These are phyloP conservation scores for Zelopaecilomyces penicillatus DNA, from an alignment of 2,329 filamentous ascomycete genomes.

Conservation along the genomic window DNA sequence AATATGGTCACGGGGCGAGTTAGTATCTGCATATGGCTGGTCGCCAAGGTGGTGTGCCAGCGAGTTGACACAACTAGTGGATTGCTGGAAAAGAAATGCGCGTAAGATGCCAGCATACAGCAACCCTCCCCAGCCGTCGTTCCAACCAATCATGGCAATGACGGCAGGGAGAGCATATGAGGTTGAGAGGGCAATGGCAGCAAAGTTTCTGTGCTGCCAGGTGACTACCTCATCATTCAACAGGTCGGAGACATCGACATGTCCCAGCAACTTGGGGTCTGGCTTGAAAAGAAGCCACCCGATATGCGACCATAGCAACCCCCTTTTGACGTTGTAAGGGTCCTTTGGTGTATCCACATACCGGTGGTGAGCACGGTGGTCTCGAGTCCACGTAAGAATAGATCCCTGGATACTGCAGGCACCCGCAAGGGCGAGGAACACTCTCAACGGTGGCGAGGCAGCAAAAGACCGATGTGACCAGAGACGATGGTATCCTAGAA, in stretches of 20 bases:
- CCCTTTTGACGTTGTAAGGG: constrained; percentile 74
- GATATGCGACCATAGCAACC: constrained; percentile 59
- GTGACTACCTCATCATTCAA: constrained; percentile 71
- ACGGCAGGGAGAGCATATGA: constrained; percentile 61
- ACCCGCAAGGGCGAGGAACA: constrained; percentile 66
- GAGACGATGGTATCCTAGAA: constrained; percentile 44
- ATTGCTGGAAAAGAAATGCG: constrained; percentile 75
- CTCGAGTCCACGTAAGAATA: constrained; percentile 71
- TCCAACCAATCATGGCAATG: constrained; percentile 63
- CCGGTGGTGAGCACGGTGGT: constrained; percentile 72
- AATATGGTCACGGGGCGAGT: constrained; percentile 72
- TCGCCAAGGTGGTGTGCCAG: constrained; percentile 77
- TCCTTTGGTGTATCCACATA: constrained; percentile 82
- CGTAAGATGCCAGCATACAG: constrained; percentile 71
- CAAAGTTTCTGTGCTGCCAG: constrained; percentile 72
- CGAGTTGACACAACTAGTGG: constrained; percentile 79
- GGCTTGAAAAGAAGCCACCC: constrained; percentile 84
- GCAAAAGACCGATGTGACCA: constrained; percentile 76
- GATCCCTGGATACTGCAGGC: constrained; percentile 71
- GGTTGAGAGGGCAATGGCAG: constrained; percentile 61
- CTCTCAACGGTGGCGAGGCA: constrained; percentile 59
- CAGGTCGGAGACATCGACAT: constrained; percentile 71
- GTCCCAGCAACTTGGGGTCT: constrained; percentile 72
- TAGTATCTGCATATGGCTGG: constrained; percentile 77
- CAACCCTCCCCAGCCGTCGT: constrained; percentile 66